Conservation (phyloP, 1,284 basidiomycete genomes). For the Apiotrichum mycotoxinovorans region DNA sequence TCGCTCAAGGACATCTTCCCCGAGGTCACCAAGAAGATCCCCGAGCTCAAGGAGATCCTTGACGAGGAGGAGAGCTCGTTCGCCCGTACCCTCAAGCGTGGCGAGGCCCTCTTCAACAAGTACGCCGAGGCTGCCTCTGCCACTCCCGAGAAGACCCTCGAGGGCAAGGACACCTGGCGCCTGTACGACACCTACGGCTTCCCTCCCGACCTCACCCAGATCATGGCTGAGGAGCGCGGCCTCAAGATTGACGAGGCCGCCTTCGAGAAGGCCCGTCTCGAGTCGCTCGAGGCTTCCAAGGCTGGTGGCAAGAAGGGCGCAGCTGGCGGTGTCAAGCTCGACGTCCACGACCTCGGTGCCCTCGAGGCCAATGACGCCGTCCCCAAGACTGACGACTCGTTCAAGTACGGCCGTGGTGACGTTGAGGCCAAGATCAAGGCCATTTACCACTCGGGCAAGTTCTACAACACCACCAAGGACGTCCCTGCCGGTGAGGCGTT, state of each 20-base stretch:
- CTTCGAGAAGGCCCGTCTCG: conserved; percentile 83
- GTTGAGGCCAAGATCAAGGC: conserved; percentile 74
- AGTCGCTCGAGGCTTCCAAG: conserved; percentile 89
- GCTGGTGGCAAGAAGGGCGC: conserved; percentile 65
- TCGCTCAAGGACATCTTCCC: conserved; percentile 89
- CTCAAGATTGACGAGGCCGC: conserved; percentile 81
- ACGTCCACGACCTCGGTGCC: conserved; percentile 89
- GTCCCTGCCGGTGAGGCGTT: conserved; percentile 65
- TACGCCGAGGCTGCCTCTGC: conserved; percentile 72
- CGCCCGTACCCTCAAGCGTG: conserved; percentile 90
- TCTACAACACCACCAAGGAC: conserved; percentile 64
- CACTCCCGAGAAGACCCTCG: conserved; percentile 65
- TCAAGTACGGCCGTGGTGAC: conserved; percentile 84
- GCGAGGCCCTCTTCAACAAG: conserved; percentile 93
- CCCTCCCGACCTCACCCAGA: conserved; percentile 89
- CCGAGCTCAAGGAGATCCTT: conserved; percentile 89
- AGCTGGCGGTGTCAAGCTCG: conserved; percentile 74
- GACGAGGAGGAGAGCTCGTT: conserved; percentile 98
- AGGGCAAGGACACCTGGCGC: conserved; percentile 92
- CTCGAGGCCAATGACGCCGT: conserved; percentile 76
- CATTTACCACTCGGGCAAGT: conserved; percentile 79
- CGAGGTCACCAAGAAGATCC: conserved; percentile 78
- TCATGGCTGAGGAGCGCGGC: conserved; percentile 95
- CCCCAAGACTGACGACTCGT: conserved; percentile 89
- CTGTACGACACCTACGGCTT: conserved; percentile 99